Base-by-base conservation (phyloP, 106 monocot species). In the Apostasia shenzhenica region DNA sequence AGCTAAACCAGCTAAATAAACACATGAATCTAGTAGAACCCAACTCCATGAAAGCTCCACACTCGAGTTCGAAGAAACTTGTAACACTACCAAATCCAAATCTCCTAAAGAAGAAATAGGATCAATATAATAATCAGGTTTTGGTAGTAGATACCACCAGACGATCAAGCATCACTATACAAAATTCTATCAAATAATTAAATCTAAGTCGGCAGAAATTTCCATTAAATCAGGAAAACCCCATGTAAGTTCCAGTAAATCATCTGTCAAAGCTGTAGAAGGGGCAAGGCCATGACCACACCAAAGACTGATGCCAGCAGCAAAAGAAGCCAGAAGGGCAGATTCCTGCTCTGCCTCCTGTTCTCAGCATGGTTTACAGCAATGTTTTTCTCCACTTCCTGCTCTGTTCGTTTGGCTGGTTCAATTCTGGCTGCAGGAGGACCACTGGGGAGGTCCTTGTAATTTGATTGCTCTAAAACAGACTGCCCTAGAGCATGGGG, bases 281-380 rank as follows among this genome's bases (percentile, higher is more conserved):
- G 75, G 26, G 97, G 97, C 83, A 99, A 75, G 8, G 92, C 89
- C 92, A 99, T 92, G 14, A 99, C 90, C 8, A 82, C 42, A 1
- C 97, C 87, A 54, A 92, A 92, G 55, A 89, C 72, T 0, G 92
- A 99, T 9, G 87, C 54, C 55, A 99, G 54, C 45, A 99, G 14
- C 55, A 90, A 47, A 55, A 92, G 50, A 49, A 87, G 60, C 90
- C 97, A 99, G 51, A 87, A 78, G 5, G 97, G 92, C 13, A 93
- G 54, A 47, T 77, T 72, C 66, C 82, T 84, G 42, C 70, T 75
- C 68, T 68, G 85, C 72, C 66, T 67, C 59, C 77, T 74, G 43
- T 75, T 79, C 45, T 55, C 57, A 1, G 63, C 87, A 26, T 54
- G 59, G 45, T 76, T 53, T 11, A 2, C 67, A 14, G 55, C 42